Evolutionary conservation across 2,329 filamentous ascomycete species (phyloP), one percentile per base, ranked within the genome.

Genomic region (Aspergillus luchuensis): DNA sequence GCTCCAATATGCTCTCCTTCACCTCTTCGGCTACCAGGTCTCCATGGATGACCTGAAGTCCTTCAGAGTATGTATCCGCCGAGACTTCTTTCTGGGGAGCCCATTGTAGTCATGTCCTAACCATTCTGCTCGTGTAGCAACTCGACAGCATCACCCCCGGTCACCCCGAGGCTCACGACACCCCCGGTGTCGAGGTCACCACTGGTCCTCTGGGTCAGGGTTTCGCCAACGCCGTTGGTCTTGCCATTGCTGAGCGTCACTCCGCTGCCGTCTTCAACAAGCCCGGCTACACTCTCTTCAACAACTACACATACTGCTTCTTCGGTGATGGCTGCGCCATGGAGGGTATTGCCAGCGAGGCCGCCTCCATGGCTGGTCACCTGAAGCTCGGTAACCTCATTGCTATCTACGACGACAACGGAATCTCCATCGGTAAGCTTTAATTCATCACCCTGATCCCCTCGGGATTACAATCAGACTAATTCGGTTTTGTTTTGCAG

Each of bases 331-430:
- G 95, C 69, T 99, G 95, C 82, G 87, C 96, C 81, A 96, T 96
- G 93, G 95, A 99, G 85, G 95, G 95, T 85, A 86, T 99, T 83
- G 92, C 95, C 69, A 87, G 87, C 76, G 95, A 99, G 85, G 94
- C 95, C 73, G 91, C 86, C 71, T 97, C 92, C 63, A 86, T 92
- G 70, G 95, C 95, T 70, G 95, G 95, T 76, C 95, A 99, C 84
- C 86, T 98, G 80, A 91, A 98, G 86, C 88, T 99, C 67, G 95
- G 94, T 77, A 99, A 98, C 86, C 85, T 99, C 75, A 98, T 98
- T 81, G 88, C 87, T 80, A 86, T 99, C 81, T 99, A 94, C 81
- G 95, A 99, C 77, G 95, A 99, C 85, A 99, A 99, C 87, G 91
- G 97, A 80, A 98, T 99, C 76, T 96, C 87, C 68, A 89, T 89